Base-by-base conservation (phyloP, 345 rosid genomes). In the Moricandia moricandioides region DNA sequence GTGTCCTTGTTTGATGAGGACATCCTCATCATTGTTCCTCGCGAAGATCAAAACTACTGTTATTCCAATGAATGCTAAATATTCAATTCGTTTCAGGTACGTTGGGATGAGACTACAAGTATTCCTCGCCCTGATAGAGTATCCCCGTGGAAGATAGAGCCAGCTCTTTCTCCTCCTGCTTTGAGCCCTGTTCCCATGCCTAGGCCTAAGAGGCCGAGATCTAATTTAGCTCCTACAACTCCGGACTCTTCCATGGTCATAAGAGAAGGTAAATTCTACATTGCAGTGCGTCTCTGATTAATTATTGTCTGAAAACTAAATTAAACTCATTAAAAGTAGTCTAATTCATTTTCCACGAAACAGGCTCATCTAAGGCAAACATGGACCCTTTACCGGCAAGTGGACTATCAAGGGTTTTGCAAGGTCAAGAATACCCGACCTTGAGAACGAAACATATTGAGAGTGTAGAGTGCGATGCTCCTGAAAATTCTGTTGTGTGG, bases 81-180 rank as follows among this genome's bases (percentile, higher is more conserved):
- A 45, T 13, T 55, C 56, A 11, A 70, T 65, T 6, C 37, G 71
- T 64, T 62, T 56, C 69, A 92, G 97, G 97, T 92, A 72, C 83
- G 88, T 51, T 92, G 97, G 97, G 97, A 92, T 76, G 96, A 88
- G 78, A 86, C 84, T 70, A 84, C 92, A 45, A 67, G 80, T 43
- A 82, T 92, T 58, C 84, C 86, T 57, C 89, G 91, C 51, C 97
- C 94, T n/a, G 94, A 88, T 10, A 83, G 92, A 80, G 97, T 92
- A 57, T 92, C 97, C 31, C 94, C 94, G 4, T 90, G 96, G 97
- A 88, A 88, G 75, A 79, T 92, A 74, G 96, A 92, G 73, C 94
- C 96, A 77, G 89, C 92, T 43, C 40, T 88, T 76, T 83, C 97
- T 74, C 94, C 94, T 67, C 85, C 89, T 72, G 88, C 93, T 10